These are phyloP conservation scores for Fusarium sp. DNA, from an alignment of 2,329 filamentous ascomycete genomes.

Conservation along the genomic window DNA sequence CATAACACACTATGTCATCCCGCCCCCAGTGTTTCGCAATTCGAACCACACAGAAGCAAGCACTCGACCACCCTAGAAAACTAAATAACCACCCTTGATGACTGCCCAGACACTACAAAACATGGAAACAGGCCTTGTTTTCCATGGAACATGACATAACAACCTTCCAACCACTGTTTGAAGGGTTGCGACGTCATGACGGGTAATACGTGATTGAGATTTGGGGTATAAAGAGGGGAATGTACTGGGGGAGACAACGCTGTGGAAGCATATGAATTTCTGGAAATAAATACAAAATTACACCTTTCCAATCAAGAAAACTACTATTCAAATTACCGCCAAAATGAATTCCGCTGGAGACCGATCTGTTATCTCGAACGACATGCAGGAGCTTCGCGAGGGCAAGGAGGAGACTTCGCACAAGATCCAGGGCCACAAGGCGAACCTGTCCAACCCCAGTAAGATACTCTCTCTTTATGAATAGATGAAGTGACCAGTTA, in stretches of 20 bases:
- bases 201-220: not conserved
- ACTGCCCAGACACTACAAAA: constrained; percentile 1
- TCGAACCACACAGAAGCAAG: constrained; percentile 25
- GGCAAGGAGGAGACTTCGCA: constrained; percentile 48
- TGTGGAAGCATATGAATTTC: not conserved
- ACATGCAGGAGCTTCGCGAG: constrained; percentile 56
- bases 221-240: constrained; percentile 17
- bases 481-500: not conserved
- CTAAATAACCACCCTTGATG: not conserved
- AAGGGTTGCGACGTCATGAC: constrained; percentile 31
- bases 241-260: not conserved
- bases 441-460: constrained; percentile 63
- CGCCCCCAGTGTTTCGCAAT: constrained; percentile 7
- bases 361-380: constrained; percentile 56
- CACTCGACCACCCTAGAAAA: constrained; percentile 1
- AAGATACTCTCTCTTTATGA: not conserved
- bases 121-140: constrained; percentile 27
- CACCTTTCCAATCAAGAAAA: not conserved
- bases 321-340: not conserved
- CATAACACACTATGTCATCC: constrained; percentile 22
- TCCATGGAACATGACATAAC: constrained; percentile 38
- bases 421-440: constrained; percentile 58
- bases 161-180: not conserved
- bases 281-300: not conserved
- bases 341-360: constrained; percentile 52